Evolutionary conservation across 148 eudicot species (phyloP), one percentile per base, ranked within the genome.

Genomic region (Bassia scoparia): DNA sequence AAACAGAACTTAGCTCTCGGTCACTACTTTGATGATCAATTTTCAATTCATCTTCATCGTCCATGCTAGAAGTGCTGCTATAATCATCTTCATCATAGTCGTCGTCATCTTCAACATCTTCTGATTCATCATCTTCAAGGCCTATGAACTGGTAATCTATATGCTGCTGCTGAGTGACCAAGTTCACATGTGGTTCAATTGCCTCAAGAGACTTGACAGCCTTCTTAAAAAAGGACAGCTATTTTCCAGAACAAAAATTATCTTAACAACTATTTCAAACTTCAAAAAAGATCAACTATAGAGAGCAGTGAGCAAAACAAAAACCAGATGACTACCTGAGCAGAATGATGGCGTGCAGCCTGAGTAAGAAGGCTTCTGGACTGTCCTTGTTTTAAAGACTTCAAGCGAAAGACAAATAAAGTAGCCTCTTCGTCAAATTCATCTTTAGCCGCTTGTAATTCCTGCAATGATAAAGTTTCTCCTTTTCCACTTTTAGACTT

Each of bases 331-430:
- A 68, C 67, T 74, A 94, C 98, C 97, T 95, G 99, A 76, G 97
- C 93, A 82, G 96, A 89, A 87, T 95, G 97, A 74, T 95, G 99
- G 38, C 99, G 86, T 72, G 92, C 88, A 74, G 97, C 96, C 88
- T 95, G 99, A 20, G 99, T 95, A 61, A 95, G 85, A 81, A 95
- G 96, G 78, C 96, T 91, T 77, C 94, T 85, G 62, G 96, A 90
- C 83, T 91, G 99, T 35, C 97, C 97, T 85, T 87, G 88, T 81
- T 88, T 91, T 34, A 95, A 82, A 67, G 99, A 95, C 69, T 91
- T 91, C 79, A 95, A 79, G 54, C 99, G 97, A 65, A 95, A 91
- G 48, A 91, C 86, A 80, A 91, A 87, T 48, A 89, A 75, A 30
- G 92, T 86, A 33, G 96, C 96, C 61, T 88, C 97, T 74, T 88